A percentile compares a stretch with the other conserved stretches of the same genome.
phyloP scores from a whole-genome alignment of 2,329 filamentous ascomycete species.

The Fusarium sp. region DNA sequence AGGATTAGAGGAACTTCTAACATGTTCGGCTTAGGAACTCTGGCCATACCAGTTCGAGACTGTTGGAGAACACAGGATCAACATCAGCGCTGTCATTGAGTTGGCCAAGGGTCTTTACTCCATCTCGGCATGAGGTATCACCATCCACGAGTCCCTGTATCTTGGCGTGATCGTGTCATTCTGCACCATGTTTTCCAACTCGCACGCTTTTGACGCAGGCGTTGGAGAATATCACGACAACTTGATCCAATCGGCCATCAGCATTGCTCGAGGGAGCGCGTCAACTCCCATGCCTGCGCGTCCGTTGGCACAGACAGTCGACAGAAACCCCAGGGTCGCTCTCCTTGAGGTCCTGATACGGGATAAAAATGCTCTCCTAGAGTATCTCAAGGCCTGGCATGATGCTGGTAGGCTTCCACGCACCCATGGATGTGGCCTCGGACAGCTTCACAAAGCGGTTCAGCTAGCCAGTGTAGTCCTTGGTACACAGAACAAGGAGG shows the following conservation, averaged over 20 bases:
- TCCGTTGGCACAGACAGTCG: not conserved
- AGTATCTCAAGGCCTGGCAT: not conserved
- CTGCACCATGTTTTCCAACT: not conserved
- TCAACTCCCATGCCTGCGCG: not conserved
- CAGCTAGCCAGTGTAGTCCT: not conserved
- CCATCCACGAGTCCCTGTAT: not conserved
- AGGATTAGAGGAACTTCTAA: not conserved
- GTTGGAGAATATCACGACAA: not conserved
- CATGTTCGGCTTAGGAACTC: not conserved
- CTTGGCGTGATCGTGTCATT: not conserved
- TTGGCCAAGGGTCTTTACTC: not conserved
- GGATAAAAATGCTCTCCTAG: accelerated
- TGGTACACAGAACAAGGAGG: not conserved
- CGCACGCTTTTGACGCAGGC: accelerated
- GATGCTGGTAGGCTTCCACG: not conserved
- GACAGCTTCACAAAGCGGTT: accelerated
- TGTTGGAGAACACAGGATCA: not conserved
- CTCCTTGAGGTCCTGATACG: not conserved
- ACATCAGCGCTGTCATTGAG: not conserved
- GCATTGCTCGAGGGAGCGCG: not conserved
- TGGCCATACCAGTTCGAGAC: not conserved
- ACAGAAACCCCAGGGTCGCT: not conserved
- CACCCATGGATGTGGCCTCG: not conserved
- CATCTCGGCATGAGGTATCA: accelerated
- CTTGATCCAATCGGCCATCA: not conserved